A percentile compares a stretch with the other conserved stretches of the same genome.
phyloP scores from a whole-genome alignment of 495 filamentous ascomycete species.

The Trichoderma virens region DNA sequence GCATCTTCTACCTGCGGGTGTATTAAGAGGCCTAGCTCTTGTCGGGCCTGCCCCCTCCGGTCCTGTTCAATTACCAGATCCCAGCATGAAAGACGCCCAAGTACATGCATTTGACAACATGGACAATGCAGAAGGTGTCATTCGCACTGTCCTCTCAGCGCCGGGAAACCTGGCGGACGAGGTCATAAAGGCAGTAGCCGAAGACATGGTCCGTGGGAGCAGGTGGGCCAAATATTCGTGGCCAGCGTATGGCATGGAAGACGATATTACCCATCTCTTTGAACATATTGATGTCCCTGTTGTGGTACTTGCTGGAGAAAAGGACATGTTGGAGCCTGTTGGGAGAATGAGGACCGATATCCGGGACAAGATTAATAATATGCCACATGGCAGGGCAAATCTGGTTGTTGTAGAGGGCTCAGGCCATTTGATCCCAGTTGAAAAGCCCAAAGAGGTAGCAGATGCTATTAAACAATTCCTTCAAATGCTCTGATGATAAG shows the following conservation, averaged over 20 bases:
- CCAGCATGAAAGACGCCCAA: slow-evolving; percentile 32
- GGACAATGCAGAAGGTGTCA: slow-evolving; percentile 25
- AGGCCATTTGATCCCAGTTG: slow-evolving; percentile 20
- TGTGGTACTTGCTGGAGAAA: slow-evolving; percentile 29
- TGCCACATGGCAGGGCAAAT: background rate
- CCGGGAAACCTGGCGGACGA: slow-evolving; percentile 14
- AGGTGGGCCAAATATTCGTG: slow-evolving; percentile 29
- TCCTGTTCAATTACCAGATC: slow-evolving; percentile 23
- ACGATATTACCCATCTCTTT: slow-evolving; percentile 25
- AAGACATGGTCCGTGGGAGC: slow-evolving; percentile 27
- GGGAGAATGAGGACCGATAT: slow-evolving; percentile 20
- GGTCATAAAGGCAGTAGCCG: slow-evolving; percentile 21
- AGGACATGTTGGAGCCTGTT: slow-evolving; percentile 25
- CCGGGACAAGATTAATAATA: slow-evolving; percentile 10
- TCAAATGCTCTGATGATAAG: too few relatives aligned
- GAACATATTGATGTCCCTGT: slow-evolving; percentile 23
- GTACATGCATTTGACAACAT: slow-evolving; percentile 24
- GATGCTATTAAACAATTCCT: too few relatives aligned
- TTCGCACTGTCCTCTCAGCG: slow-evolving; percentile 29
- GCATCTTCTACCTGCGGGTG: slow-evolving; percentile 10
- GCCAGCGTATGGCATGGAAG: slow-evolving; percentile 33
- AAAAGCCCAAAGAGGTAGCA: slow-evolving; percentile 5
- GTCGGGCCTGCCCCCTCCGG: slow-evolving; percentile 30
- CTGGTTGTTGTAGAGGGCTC: slow-evolving; percentile 16
- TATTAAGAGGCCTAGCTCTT: slow-evolving; percentile 28